Evolutionary conservation across 306 rosid genomes (phyloP).

Genomic region (Prunus mume): DNA sequence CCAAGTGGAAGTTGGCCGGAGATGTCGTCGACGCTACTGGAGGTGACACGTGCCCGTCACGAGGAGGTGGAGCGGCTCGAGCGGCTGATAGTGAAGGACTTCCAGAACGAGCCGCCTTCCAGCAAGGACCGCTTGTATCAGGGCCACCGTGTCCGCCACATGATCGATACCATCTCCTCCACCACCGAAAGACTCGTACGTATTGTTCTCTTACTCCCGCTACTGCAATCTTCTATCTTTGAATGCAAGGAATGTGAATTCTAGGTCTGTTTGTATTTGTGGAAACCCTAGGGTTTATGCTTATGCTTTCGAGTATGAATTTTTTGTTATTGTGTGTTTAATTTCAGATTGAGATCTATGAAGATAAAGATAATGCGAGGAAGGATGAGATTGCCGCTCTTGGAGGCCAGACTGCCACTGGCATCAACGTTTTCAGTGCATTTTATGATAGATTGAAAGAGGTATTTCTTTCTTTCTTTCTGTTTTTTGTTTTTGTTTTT

Average conservation of each 20-base stretch:
- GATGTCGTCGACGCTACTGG: conserved; percentile 96
- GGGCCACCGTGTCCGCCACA: conserved; percentile 81
- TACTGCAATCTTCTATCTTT: not conserved
- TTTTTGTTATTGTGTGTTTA: conserved; percentile 8
- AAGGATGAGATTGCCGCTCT: conserved; percentile 96
- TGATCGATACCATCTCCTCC: conserved; percentile 73
- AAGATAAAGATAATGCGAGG: conserved; percentile 81
- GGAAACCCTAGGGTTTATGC: conserved; percentile 2
- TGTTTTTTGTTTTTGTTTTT: not conserved
- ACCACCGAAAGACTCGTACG: conserved; percentile 67
- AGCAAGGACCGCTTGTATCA: conserved; percentile 77
- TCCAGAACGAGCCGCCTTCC: conserved; percentile 64
- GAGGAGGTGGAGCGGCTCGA: conserved; percentile 95
- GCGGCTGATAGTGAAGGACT: conserved; percentile 84
- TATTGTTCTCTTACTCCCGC: not conserved
- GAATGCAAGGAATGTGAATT: not conserved
- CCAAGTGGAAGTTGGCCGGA: conserved; percentile 9
- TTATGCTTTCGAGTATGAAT: not conserved
- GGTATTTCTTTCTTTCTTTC: conserved; percentile 29
- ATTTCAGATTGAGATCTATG: conserved; percentile 74
- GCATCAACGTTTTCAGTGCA: conserved; percentile 88
- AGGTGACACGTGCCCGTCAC: conserved; percentile 81
- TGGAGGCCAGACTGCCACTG: conserved; percentile 92
- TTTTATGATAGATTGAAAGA: conserved; percentile 94
- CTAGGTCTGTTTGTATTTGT: not conserved